phyloP scores from a whole-genome alignment of 164 flowering plant species.

The Euptelea pleiosperma region DNA sequence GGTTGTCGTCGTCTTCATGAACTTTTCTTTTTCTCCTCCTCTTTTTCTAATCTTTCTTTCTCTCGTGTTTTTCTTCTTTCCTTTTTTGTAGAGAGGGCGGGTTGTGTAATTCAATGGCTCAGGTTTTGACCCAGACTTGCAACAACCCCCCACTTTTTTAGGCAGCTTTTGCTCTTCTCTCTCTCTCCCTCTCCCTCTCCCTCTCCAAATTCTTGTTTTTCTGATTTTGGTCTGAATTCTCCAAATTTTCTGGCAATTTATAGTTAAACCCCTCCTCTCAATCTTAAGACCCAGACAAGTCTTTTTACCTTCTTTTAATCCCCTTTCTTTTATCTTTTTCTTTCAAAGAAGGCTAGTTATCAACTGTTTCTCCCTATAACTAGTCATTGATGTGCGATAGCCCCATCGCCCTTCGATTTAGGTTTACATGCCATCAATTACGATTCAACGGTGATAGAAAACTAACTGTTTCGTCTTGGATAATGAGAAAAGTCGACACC shows the following conservation, averaged over 20 bases:
- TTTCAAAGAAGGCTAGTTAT: too few species aligned
- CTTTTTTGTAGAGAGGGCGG: not conserved
- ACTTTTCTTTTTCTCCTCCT: not conserved
- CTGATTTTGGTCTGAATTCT: not conserved
- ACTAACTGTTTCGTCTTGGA: too few species aligned
- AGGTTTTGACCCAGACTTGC: not conserved
- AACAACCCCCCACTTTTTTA: conserved; percentile 7
- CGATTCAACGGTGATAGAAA: too few species aligned
- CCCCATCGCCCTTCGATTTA: too few species aligned
- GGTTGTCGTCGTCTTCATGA: too few species aligned
- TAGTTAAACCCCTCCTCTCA: not conserved
- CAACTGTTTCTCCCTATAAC: too few species aligned
- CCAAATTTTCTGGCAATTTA: conserved; percentile 4
- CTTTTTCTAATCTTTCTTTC: not conserved
- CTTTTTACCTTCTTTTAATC: too few species aligned
- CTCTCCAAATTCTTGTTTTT: not conserved
- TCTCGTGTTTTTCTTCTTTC: not conserved
- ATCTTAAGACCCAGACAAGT: too few species aligned
- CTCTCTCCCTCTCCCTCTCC: conserved; percentile 2
- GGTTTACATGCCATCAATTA: too few species aligned
- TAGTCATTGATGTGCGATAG: too few species aligned
- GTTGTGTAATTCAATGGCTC: not conserved
- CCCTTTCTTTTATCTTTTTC: too few species aligned
- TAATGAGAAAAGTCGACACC: too few species aligned
- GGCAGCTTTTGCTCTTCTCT: conserved; percentile 4